Conservation (phyloP, 2,329 filamentous ascomycete species). For the Diplodia intermedia region DNA sequence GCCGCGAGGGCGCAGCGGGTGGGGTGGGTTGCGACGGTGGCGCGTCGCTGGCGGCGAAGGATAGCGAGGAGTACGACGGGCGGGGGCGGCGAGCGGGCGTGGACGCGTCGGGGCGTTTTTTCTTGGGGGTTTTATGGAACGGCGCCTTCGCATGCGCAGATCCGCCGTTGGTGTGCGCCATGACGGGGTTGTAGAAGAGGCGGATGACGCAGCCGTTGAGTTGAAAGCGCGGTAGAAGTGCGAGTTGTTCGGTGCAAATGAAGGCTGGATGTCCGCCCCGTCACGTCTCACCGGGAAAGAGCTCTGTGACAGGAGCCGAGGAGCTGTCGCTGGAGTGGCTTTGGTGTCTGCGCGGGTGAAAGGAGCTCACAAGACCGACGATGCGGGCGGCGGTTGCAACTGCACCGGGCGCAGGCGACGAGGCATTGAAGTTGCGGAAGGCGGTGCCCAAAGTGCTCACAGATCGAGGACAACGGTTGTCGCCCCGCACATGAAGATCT, state of each 20-base stretch:
- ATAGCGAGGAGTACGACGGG: conserved; percentile 7
- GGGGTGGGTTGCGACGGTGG: neutral
- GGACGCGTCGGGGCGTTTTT: neutral
- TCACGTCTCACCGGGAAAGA: neutral
- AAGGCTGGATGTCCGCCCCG: neutral
- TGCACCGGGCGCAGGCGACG: neutral
- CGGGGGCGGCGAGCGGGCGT: neutral
- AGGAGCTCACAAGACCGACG: conserved; percentile 2
- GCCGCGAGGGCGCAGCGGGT: neutral
- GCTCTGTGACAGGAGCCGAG: neutral
- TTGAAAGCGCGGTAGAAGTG: neutral
- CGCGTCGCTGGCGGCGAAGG: conserved; percentile 2
- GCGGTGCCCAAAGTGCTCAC: neutral
- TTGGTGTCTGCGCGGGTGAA: neutral
- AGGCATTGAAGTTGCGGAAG: conserved; percentile 6
- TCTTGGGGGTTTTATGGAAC: neutral
- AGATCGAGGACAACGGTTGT: neutral
- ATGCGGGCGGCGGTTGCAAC: conserved; percentile 1
- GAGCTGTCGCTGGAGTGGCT: neutral
- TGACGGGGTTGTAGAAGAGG: neutral
- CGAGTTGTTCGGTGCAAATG: neutral
- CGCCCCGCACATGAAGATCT: neutral
- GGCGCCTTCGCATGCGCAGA: neutral
- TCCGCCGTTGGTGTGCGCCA: neutral
- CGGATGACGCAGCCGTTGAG: neutral